Evolutionary conservation across 2,329 filamentous ascomycete species (phyloP).

Genomic region (Colletotrichum paranaense): DNA sequence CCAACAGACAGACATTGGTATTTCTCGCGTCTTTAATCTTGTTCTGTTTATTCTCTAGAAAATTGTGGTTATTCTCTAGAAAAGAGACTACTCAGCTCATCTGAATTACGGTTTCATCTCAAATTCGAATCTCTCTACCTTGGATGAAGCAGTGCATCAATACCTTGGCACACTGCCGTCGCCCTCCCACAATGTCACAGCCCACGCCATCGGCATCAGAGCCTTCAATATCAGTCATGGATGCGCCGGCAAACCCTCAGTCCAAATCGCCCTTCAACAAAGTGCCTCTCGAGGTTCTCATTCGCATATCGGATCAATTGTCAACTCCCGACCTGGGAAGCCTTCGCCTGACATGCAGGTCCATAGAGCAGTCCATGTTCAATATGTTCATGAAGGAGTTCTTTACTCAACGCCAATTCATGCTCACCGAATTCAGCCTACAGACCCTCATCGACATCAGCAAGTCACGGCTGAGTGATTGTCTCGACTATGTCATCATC

Average conservation of each 20-base stretch:
- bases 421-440: conserved; percentile 68
- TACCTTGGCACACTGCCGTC: background rate
- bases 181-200: conserved; percentile 13
- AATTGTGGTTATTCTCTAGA: no score
- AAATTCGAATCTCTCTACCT: background rate
- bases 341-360: conserved; percentile 66
- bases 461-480: conserved; percentile 52
- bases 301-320: conserved; percentile 64
- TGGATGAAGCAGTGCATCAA: background rate
- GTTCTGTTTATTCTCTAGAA: background rate
- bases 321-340: conserved; percentile 65
- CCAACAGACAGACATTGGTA: background rate
- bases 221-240: background rate
- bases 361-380: conserved; percentile 64
- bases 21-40: background rate
- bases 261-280: conserved; percentile 39
- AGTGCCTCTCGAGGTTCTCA: conserved; percentile 70
- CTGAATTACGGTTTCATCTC: background rate
- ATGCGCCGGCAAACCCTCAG: background rate
- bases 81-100: background rate
- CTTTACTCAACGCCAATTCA: conserved; percentile 75
- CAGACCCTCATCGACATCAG: conserved; percentile 65
- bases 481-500: conserved; percentile 61
- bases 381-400: conserved; percentile 69
- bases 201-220: background rate